A percentile compares a stretch with the other conserved stretches of the same genome.
These are phyloP conservation scores for Cutaneotrichosporon curvatum DNA, from an alignment of 1,284 basidiomycete species.

Conservation along the genomic window DNA sequence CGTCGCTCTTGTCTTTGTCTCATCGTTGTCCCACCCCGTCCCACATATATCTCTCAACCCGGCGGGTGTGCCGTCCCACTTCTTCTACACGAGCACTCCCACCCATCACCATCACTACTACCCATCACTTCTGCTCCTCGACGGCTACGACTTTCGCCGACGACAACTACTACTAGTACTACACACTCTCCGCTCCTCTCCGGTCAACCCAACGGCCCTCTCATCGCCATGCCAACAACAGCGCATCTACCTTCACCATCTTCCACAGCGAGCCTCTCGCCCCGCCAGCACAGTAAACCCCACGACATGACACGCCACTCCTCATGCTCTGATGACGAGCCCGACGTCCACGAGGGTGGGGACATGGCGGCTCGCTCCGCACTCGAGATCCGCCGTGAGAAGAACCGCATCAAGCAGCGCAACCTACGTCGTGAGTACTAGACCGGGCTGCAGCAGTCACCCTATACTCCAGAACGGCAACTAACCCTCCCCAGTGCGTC, in stretches of 20 bases:
- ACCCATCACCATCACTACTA: no score
- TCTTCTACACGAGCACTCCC: no score
- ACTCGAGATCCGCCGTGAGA: conserved; percentile 28
- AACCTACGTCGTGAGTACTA: conserved; percentile 31
- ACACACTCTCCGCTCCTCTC: background rate
- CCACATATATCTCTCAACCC: no score
- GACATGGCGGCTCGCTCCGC: conserved; percentile 9
- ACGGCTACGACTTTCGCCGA: no score
- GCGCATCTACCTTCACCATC: conserved; percentile 15
- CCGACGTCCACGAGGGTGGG: conserved; percentile 10
- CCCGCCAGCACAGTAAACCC: conserved; percentile 1
- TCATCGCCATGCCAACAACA: conserved; percentile 1
- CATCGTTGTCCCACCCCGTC: no score
- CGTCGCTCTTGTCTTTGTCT: no score
- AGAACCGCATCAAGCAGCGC: conserved; percentile 36
- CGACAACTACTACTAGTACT: no score
- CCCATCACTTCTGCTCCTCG: no score
- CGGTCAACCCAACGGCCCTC: background rate
- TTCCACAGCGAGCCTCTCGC: conserved; percentile 12
- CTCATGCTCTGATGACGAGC: conserved; percentile 7
- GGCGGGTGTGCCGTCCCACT: no score
- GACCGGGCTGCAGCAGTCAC: background rate
- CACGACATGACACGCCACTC: conserved; percentile 10
- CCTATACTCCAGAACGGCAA: background rate
- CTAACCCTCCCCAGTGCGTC: conserved; percentile 18